These are phyloP conservation scores for Verticillium dahliae DNA, from an alignment of 2,329 filamentous ascomycete species.

Conservation along the genomic window DNA sequence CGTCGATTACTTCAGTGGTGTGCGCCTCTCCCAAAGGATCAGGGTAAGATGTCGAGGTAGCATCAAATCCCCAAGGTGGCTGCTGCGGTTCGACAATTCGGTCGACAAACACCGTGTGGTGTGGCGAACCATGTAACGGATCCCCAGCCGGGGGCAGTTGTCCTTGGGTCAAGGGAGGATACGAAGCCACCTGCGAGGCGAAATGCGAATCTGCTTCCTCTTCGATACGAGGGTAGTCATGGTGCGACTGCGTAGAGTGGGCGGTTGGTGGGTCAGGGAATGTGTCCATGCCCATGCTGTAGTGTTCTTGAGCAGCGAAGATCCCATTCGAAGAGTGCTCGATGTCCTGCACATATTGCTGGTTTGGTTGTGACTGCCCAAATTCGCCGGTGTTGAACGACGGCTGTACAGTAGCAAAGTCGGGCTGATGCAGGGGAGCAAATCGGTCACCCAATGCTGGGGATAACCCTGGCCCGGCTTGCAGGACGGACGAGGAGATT, in stretches of 20 bases:
- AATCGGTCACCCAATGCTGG: background rate
- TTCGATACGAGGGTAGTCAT: background rate
- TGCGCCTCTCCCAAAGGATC: background rate
- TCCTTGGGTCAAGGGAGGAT: background rate
- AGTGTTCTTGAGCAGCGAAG: background rate
- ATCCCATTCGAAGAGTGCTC: background rate
- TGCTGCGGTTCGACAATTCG: constrained; percentile 7
- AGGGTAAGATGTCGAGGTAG: background rate
- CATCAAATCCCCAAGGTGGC: constrained; percentile 6
- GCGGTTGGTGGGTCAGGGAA: background rate
- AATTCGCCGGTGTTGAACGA: background rate
- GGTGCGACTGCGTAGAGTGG: background rate
- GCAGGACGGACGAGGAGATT: background rate
- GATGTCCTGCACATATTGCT: background rate
- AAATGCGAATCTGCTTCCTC: background rate
- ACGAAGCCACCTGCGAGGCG: background rate
- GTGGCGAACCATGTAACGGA: background rate
- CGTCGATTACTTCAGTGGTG: background rate
- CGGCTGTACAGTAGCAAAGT: background rate
- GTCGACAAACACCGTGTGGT: constrained; percentile 5
- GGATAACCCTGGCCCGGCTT: background rate
- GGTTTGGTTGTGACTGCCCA: background rate
- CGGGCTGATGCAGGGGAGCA: background rate
- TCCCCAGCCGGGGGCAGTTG: background rate
- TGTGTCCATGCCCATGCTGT: background rate